Evolutionary conservation across 2,329 filamentous ascomycete genomes (phyloP), one percentile per base, ranked within the genome.

Genomic region (Verticillium albo-atrum): DNA sequence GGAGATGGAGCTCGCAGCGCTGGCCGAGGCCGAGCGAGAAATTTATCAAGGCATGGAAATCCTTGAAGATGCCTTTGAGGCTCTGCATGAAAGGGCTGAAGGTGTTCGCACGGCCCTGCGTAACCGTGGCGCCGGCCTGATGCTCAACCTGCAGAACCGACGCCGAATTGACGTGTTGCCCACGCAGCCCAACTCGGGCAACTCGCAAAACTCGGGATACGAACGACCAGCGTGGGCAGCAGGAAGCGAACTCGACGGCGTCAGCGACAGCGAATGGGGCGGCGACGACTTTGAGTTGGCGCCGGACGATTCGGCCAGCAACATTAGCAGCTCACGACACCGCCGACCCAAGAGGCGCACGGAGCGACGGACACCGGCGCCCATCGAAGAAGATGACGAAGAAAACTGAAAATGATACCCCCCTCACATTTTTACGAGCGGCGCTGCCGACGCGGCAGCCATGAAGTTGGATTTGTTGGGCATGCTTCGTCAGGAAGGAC

Each of bases 41-140:
- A 96, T 98, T 60, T 97, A 94, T 75, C 83, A 87, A 34, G 91
- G 93, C 62, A 98, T 98, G 94, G 94, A 98, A 75, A 88, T 87
- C 0, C 83, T 98, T 26, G 94, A 98, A 74, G 92, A 97, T 70
- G 92, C 93, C 0, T 97, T 98, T 67, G 94, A 98, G 76, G 87
- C 86, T 28, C 81, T 98, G n/a, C 94, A 98, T 71, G 84, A 86
- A 65, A 89, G 89, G 68, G 94, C 94, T 2, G 92, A 97, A 75
- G 74, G 81, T 20, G 90, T 97, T 17, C 88, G 94, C 5, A 87
- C 85, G 25, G 85, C 89, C 1, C 81, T 98, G 5, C 89, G 93
- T 6, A 90, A 95, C 70, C 89, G 94, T 47, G 88, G 89, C 15
- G 91, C 92, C 0, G 93, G 91, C 1, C 79, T 98, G 4, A 84